A percentile compares a stretch with the other conserved stretches of the same genome.
phyloP scores from a whole-genome alignment of 2,329 filamentous ascomycete species.

The Penicillium sp. region DNA sequence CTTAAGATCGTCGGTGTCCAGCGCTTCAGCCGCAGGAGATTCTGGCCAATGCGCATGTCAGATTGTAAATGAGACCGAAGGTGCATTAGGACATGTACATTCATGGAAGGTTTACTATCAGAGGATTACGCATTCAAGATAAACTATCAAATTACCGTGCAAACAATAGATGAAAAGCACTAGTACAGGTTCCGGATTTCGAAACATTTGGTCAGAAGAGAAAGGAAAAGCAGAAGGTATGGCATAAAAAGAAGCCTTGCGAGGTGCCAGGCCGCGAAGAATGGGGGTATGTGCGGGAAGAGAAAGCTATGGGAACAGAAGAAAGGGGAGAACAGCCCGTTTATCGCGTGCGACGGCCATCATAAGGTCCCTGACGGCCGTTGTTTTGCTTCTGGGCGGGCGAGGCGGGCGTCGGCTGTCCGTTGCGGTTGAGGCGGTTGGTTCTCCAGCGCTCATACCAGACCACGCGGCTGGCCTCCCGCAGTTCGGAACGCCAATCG shows the following conservation, averaged over 20 bases:
- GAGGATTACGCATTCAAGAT: background rate
- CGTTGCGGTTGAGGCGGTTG: conserved; percentile 40
- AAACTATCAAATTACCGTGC: conserved; percentile 1
- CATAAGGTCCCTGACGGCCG: conserved; percentile 29
- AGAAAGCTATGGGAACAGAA: conserved; percentile 24
- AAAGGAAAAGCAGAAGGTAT: conserved; percentile 4
- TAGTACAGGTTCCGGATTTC: conserved; percentile 2
- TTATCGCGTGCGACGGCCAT: conserved; percentile 27
- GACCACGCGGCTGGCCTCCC: conserved; percentile 82
- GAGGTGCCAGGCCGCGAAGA: conserved; percentile 14
- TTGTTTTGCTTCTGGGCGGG: conserved; percentile 24
- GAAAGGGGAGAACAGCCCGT: background rate
- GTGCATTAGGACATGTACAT: background rate
- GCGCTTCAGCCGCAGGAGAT: background rate
- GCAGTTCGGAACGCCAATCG: conserved; percentile 88
- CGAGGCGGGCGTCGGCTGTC: conserved; percentile 16
- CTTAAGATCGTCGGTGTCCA: background rate
- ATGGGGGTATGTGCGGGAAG: conserved; percentile 26
- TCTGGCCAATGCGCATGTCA: background rate
- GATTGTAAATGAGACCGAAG: background rate
- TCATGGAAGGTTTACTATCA: background rate
- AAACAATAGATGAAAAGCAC: conserved; percentile 4
- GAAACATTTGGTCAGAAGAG: conserved; percentile 6
- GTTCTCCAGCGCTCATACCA: conserved; percentile 98
- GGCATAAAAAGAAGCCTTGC: conserved; percentile 13